These are phyloP conservation scores for Eimeria necatrix DNA, from an alignment of 169 alveolate genomes.

Conservation along the genomic window DNA sequence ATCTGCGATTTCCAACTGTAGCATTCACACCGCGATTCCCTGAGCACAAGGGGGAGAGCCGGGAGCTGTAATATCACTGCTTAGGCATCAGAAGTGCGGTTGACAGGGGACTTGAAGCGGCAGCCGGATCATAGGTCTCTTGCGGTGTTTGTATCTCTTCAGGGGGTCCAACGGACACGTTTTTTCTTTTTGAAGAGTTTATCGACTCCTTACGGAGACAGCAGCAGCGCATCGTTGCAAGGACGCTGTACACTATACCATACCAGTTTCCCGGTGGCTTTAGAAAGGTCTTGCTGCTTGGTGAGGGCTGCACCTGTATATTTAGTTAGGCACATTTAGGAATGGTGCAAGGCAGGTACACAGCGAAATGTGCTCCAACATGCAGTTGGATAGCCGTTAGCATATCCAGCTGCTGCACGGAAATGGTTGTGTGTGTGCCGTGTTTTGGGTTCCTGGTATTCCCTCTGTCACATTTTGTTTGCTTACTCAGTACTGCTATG, in stretches of 20 bases:
- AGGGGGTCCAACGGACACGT: slow-evolving; percentile 94
- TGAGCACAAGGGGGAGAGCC: too few species aligned
- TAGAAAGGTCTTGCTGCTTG: slow-evolving; percentile 86
- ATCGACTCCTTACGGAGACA: slow-evolving; percentile 82
- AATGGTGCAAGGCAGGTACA: too few species aligned
- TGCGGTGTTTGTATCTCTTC: not conserved
- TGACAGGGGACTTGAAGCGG: too few species aligned
- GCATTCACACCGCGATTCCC: too few species aligned
- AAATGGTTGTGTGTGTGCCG: not conserved
- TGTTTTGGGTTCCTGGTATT: not conserved
- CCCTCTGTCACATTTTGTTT: not conserved
- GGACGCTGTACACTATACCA: slow-evolving; percentile 87
- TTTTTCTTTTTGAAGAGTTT: slow-evolving; percentile 89
- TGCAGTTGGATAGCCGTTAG: too few species aligned
- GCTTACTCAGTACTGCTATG: not conserved
- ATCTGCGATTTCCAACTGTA: too few species aligned
- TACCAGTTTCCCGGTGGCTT: slow-evolving; percentile 83
- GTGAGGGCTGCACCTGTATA: not conserved
- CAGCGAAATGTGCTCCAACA: too few species aligned
- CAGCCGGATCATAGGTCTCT: not conserved
- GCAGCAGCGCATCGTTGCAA: not conserved
- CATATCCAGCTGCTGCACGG: not conserved
- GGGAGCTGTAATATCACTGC: too few species aligned
- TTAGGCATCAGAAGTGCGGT: too few species aligned
- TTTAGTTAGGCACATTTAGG: too few species aligned